Base-by-base conservation (phyloP, 2,329 filamentous ascomycete species). In the Aspergillus brasiliensis region DNA sequence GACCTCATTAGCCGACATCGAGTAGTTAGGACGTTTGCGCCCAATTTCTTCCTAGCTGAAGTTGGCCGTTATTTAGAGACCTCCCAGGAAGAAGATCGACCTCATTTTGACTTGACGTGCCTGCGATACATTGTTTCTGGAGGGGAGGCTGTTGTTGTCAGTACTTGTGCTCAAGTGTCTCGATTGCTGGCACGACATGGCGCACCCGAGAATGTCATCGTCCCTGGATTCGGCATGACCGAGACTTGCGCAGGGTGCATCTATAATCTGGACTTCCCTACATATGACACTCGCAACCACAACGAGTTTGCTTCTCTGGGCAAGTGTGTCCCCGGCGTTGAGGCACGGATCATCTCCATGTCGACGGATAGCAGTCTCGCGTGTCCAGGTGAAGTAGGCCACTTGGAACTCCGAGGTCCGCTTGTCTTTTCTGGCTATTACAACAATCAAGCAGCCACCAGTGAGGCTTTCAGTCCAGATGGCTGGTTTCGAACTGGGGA, bases 241-340 rank as follows among this genome's bases (percentile, higher is more conserved):
- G 82, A 84, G 69, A 84, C 81, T 0, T 84, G 82, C 62, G 82
- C 81, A 0, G 82, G 82, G 1, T 65, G 71, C 4, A 82, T 82
- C 23, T 83, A 74, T 71, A 78, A 76, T 31, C 27, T 63, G 0
- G 56, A 73, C 0, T 82, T 76, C 54, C 82, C 82, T 0, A 47
- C 51, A 0, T 76, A 76, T 53, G 81, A 83, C 57, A 21, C 76
- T 0, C 46, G 60, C 0, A 53, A 65, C 55, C 56, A 11, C 19
- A 80, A 81, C 59, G 60, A 54, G 44, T 69, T 62, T 61, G 63
- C 53, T 40, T 65, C 67, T 0, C 46, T 66, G 2, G 69, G 69
- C 1, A 51, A 48, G 15, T 68, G 67, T 56, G 65, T 68, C 19
- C 57, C 61, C 1, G 68, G 68, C 3, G 54, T 70, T 8, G n/a